Evolutionary conservation across 1,139 yeast species (phyloP).

Genomic region (Protomyces arabidopsidicola): DNA sequence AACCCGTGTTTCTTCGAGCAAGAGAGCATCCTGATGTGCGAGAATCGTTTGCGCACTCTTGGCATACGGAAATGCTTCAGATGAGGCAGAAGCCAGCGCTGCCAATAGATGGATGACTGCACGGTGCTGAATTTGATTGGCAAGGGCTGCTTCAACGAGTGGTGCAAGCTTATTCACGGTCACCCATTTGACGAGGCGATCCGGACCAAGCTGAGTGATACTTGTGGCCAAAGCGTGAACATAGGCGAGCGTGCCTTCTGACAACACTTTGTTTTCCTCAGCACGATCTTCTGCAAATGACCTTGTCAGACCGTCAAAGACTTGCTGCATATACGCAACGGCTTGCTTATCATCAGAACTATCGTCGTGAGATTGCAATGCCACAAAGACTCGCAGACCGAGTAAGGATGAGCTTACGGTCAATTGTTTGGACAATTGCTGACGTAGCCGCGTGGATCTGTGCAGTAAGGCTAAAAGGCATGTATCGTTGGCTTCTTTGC

Average conservation of each 20-base stretch:
- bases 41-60: slow-evolving; percentile 4
- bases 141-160: slow-evolving; percentile 23
- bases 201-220: background rate
- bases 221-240: background rate
- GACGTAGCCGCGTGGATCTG: background rate
- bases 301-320: slow-evolving; percentile 6
- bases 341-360: background rate
- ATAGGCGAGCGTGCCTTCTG: background rate
- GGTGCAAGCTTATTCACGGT: slow-evolving; percentile 8
- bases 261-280: slow-evolving; percentile 9
- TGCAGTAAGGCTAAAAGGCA: background rate
- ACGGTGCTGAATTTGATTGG: slow-evolving; percentile 11
- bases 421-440: background rate
- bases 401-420: background rate
- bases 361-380: background rate
- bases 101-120: slow-evolving; percentile 6
- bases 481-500: background rate
- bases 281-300: slow-evolving; percentile 24
- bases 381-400: background rate
- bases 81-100: background rate
- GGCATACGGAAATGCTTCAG: slow-evolving; percentile 12
- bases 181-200: background rate
- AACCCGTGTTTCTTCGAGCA: background rate
- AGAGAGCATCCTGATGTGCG: background rate
- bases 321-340: background rate